phyloP scores from a whole-genome alignment of 345 rosid species.

The Rhodamnia argentea region DNA sequence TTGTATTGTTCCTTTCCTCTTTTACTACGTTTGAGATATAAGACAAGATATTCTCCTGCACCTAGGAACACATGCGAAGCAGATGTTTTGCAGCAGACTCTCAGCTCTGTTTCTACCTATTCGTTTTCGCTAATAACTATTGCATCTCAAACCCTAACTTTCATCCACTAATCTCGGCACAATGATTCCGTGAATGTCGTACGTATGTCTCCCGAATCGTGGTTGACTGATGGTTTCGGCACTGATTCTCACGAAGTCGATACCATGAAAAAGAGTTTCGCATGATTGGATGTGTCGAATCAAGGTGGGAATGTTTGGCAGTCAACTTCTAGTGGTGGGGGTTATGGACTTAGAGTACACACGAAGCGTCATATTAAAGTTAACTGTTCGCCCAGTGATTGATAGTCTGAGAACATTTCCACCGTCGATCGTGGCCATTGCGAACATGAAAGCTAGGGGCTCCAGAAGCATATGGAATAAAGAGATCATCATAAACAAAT shows the following conservation, averaged over 20 bases:
- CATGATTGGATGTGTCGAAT: neutral
- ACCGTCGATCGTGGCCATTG: neutral
- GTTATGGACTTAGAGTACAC: neutral
- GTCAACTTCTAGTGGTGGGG: neutral
- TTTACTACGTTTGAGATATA: too few species aligned
- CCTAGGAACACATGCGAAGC: neutral
- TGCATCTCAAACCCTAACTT: neutral
- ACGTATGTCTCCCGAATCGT: neutral
- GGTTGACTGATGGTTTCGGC: neutral
- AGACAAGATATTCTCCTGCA: neutral
- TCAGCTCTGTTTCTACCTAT: neutral
- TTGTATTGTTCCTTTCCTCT: too few species aligned
- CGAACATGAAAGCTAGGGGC: neutral
- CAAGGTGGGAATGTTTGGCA: neutral
- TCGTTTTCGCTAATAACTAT: neutral
- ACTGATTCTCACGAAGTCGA: neutral
- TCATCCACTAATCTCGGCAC: neutral
- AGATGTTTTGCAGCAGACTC: neutral
- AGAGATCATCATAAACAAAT: neutral
- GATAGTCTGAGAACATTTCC: neutral
- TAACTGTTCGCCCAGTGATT: neutral
- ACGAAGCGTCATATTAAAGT: neutral
- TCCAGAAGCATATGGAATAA: neutral
- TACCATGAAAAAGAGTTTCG: neutral
- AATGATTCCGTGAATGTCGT: neutral